A percentile compares a stretch with the other conserved stretches of the same genome.
These are phyloP conservation scores for Volutella citrinella DNA, from an alignment of 2,329 filamentous ascomycete genomes.

Conservation along the genomic window DNA sequence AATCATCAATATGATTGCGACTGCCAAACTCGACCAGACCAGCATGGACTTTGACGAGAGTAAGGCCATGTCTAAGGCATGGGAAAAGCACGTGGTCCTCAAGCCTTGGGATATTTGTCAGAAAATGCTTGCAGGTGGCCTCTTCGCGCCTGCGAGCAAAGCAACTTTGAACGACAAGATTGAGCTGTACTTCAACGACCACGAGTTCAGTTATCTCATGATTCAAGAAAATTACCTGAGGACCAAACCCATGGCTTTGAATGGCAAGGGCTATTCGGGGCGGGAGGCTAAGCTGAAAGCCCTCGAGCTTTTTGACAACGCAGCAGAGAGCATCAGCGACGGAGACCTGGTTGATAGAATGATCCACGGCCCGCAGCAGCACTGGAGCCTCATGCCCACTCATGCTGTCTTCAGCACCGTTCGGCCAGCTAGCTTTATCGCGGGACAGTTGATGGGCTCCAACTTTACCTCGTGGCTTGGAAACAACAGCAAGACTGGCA, in stretches of 20 bases:
- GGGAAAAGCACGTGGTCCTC: conserved; percentile 95
- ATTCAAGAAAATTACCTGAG: conserved; percentile 96
- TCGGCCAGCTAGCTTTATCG: conserved; percentile 80
- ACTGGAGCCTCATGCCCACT: conserved; percentile 97
- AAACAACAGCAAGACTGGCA: conserved; percentile 85
- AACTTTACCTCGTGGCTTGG: conserved; percentile 90
- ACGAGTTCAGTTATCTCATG: conserved; percentile 97
- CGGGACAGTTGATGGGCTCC: conserved; percentile 72
- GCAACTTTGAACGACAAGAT: conserved; percentile 95
- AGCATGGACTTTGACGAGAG: conserved; percentile 80
- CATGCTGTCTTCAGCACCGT: conserved; percentile 97
- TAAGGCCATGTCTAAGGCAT: conserved; percentile 93
- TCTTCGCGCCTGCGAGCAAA: conserved; percentile 82
- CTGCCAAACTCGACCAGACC: conserved; percentile 81
- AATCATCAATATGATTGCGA: conserved; percentile 98
- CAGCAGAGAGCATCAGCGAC: conserved; percentile 94
- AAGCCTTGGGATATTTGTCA: conserved; percentile 98
- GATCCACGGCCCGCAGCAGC: conserved; percentile 97
- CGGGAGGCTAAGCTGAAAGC: conserved; percentile 74
- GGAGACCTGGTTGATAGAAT: conserved; percentile 94
- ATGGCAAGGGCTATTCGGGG: conserved; percentile 52
- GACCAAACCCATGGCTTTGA: conserved; percentile 68
- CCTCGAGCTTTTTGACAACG: conserved; percentile 83
- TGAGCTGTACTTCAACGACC: conserved; percentile 98
- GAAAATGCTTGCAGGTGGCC: conserved; percentile 83